phyloP scores from a whole-genome alignment of 306 rosid genomes.

The Canavalia ensiformis region DNA sequence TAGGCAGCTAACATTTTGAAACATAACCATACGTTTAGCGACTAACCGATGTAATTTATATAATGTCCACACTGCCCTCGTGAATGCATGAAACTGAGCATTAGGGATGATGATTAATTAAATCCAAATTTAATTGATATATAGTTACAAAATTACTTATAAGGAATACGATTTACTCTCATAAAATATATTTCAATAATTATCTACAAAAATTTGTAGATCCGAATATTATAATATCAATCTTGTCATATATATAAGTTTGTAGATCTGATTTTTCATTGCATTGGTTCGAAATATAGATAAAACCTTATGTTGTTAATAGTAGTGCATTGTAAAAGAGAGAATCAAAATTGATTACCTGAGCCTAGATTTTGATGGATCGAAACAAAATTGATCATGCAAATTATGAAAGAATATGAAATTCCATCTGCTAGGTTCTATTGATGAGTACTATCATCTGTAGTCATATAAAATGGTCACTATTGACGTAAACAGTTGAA shows the following conservation, averaged over 20 bases:
- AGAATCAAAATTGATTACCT: not conserved
- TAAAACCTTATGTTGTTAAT: not conserved
- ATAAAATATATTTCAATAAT: not conserved
- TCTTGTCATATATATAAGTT: too few species aligned
- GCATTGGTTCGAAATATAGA: not conserved
- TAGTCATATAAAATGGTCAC: too few species aligned
- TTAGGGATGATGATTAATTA: not conserved
- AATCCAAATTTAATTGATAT: not conserved
- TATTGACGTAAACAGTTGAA: not conserved
- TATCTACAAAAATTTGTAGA: not conserved
- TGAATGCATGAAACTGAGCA: not conserved
- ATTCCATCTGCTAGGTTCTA: not conserved
- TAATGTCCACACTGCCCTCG: not conserved
- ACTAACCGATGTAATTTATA: constrained; percentile 5
- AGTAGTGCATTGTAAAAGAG: not conserved
- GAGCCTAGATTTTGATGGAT: not conserved
- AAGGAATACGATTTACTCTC: not conserved
- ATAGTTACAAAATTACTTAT: not conserved
- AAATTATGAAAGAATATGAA: not conserved
- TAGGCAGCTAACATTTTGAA: not conserved
- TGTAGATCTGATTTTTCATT: not conserved
- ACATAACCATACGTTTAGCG: not conserved
- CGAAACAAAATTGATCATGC: not conserved
- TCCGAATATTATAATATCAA: too few species aligned
- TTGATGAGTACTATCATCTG: not conserved